A percentile compares a stretch with the other conserved stretches of the same genome.
phyloP scores from a whole-genome alignment of 2,329 filamentous ascomycete species.

The Colletotrichum lindemuthianum region DNA sequence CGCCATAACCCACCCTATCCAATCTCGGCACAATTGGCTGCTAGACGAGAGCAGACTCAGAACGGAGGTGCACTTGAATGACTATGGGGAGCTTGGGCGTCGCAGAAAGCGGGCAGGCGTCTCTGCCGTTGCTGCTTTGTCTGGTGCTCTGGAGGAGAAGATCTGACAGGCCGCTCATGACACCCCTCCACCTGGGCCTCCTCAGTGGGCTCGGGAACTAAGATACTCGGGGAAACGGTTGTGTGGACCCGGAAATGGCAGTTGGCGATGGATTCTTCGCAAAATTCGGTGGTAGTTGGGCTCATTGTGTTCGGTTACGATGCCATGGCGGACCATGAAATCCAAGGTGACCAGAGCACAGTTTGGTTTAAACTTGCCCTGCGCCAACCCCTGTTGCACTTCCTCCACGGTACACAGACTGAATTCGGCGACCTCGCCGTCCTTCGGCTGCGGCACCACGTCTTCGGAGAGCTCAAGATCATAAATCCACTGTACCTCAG shows the following conservation, averaged over 20 bases:
- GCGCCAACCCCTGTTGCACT: constrained; percentile 73
- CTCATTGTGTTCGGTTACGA: constrained; percentile 83
- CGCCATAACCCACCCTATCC: too few relatives aligned
- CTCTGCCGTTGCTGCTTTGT: too few relatives aligned
- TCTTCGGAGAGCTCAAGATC: constrained; percentile 80
- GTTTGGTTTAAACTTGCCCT: constrained; percentile 90
- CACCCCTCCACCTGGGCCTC: background rate
- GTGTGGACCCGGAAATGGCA: constrained; percentile 82
- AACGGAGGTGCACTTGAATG: too few relatives aligned
- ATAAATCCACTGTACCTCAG: constrained; percentile 92
- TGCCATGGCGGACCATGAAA: constrained; percentile 87
- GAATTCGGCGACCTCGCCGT: constrained; percentile 91
- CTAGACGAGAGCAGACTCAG: too few relatives aligned
- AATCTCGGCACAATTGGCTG: too few relatives aligned
- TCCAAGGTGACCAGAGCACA: constrained; percentile 86
- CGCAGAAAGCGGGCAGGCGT: too few relatives aligned
- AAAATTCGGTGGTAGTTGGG: constrained; percentile 80
- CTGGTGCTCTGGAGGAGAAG: too few relatives aligned
- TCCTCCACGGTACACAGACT: constrained; percentile 81
- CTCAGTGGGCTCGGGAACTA: too few relatives aligned
- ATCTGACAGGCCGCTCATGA: background rate
- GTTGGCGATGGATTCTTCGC: constrained; percentile 76
- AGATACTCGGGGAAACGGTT: constrained; percentile 39
- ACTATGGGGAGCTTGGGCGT: too few relatives aligned
- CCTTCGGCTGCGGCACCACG: constrained; percentile 78